Evolutionary conservation across 441 rosid species (phyloP).

Genomic region (Corymbia citriodora): DNA sequence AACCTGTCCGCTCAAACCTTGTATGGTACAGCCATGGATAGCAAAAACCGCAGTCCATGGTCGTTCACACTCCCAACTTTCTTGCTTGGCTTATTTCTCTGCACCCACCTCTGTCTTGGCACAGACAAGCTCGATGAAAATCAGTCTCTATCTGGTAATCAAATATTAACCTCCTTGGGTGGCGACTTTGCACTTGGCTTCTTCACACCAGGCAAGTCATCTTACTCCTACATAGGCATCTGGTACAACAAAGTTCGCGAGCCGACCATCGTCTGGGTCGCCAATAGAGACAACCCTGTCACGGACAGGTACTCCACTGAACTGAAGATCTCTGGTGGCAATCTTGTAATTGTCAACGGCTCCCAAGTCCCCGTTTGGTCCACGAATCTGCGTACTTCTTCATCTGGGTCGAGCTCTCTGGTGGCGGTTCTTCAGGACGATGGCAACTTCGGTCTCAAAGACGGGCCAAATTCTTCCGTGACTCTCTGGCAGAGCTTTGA

Average conservation of each 20-base stretch:
- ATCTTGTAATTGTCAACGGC: conserved; percentile 36
- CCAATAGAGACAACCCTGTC: conserved; percentile 3
- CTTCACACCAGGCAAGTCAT: conserved; percentile 2
- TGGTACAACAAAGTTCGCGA: neutral
- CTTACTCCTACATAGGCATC: conserved; percentile 3
- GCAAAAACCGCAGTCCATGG: neutral
- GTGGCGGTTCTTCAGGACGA: conserved; percentile 44
- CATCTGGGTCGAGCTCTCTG: conserved; percentile 13
- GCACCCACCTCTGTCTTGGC: neutral
- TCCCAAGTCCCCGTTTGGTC: conserved; percentile 34
- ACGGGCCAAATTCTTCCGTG: conserved; percentile 13
- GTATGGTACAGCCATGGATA: conserved; percentile 8
- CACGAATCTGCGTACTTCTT: conserved; percentile 26
- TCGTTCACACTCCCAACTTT: neutral
- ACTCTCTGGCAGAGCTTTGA: conserved; percentile 42
- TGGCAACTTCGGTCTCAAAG: conserved; percentile 58
- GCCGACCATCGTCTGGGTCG: conserved; percentile 4
- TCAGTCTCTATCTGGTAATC: neutral
- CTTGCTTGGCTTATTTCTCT: conserved; percentile 9
- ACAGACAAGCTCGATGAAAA: neutral
- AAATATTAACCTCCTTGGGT: neutral
- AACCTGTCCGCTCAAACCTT: neutral
- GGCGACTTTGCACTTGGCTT: conserved; percentile 1
- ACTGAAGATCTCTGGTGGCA: conserved; percentile 25
- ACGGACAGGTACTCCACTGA: conserved; percentile 14